Evolutionary conservation across 768 basidiomycete genomes (phyloP), one percentile per base, ranked within the genome.

Genomic region (Artomyces pyxidatus): DNA sequence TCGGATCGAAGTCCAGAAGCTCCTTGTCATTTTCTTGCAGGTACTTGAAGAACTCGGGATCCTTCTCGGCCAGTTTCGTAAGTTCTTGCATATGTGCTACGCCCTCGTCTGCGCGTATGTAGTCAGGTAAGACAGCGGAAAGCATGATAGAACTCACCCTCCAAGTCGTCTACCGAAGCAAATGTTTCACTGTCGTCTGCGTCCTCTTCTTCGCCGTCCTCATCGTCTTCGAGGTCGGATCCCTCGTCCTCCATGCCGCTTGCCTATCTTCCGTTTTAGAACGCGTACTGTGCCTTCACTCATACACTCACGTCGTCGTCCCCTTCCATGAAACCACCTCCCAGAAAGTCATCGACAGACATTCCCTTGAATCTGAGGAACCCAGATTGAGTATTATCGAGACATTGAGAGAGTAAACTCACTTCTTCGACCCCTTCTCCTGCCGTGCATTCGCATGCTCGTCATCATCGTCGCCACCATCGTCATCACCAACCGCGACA

Each of bases 21-120:
- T 92, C 93, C 50, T 74, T 71, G 66, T 99, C 96, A 61, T 99
- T 93, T 67, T 98, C 90, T 69, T 94, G 85, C 2, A 99, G 74
- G 63, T 94, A 99, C 68, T 94, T 91, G 83, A 81, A 99, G 70
- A 98, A 99, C 61, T 96, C 95, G n/a, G 95, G 95, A 65, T 99
- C 95, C 63, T 91, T 92, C 66, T 95, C 87, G 1, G 89, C 89
- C 29, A 99, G 77, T 61, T 88, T 83, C 32, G 88, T 83, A 12
- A 99, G 76, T 48, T 95, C 88, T 39, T 81, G 65, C 51, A 91
- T 69, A 71, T 97, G 95, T 4, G 72, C 66, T 45, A 72, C 71
- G 21, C 85, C 89, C 48, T 88, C 85, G 46, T 85, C 87, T 83
- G 62, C 30, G 25, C 16, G 35, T 38, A 9, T 7, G 19, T 45